Percentiles rank a stretch among this genome's conserved stretches.
Evolutionary conservation across 257 asterid genomes (phyloP).

Genomic region (Solanum commersonii): DNA sequence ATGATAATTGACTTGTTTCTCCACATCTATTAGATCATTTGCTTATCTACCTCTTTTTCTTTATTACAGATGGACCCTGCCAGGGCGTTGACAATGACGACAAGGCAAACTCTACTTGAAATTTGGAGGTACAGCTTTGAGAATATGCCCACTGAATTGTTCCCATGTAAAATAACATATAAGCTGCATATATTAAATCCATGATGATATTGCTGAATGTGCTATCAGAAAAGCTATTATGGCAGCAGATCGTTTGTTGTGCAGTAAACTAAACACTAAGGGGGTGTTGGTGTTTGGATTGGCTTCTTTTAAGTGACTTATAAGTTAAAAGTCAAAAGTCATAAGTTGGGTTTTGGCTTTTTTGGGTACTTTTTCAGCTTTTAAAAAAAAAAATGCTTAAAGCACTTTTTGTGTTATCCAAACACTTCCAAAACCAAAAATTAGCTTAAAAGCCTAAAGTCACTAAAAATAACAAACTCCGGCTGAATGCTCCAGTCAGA

Average conservation of each 20-base stretch:
- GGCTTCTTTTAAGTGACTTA: neutral
- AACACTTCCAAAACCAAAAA: neutral
- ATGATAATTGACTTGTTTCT: neutral
- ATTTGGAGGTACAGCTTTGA: conserved; percentile 64
- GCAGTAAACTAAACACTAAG: neutral
- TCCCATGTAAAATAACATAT: neutral
- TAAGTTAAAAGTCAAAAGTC: neutral
- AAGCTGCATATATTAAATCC: neutral
- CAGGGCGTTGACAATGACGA: conserved; percentile 83
- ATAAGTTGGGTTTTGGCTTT: neutral
- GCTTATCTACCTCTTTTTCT: neutral
- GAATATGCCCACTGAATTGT: neutral
- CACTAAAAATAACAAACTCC: neutral
- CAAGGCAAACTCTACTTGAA: conserved; percentile 70
- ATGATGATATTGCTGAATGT: neutral
- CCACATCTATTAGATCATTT: neutral
- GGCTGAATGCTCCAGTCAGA: neutral
- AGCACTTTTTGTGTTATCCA: neutral
- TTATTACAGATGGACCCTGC: conserved; percentile 57
- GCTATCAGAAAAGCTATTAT: neutral
- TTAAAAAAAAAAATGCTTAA: neutral
- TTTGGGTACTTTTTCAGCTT: neutral
- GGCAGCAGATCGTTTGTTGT: neutral
- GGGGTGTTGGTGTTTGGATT: neutral
- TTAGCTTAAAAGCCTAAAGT: neutral